Evolutionary conservation across 768 basidiomycete species (phyloP), one percentile per base, ranked within the genome.

Genomic region (Rhodocollybia butyracea): DNA sequence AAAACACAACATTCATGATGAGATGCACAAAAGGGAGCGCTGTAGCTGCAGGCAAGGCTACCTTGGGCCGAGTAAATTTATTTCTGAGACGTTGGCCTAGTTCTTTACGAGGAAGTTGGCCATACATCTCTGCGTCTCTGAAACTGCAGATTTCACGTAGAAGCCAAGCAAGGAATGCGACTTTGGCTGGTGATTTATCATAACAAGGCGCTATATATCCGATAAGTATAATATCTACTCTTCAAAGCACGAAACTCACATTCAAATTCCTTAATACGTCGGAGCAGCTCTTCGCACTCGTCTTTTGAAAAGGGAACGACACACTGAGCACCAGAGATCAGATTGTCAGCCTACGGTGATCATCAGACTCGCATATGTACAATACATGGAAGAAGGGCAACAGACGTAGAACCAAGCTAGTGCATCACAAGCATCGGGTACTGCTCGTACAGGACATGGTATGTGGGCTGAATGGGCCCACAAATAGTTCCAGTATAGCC

Each of bases 401-500:
- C 70, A 19, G 48, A 78, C 76, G 58, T 77, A 73, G 63, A 75
- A 81, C 74, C 78, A 81, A 15, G 77, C 73, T 46, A 82, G 60
- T 21, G 79, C 75, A 57, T 84, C 81, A 17, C 68, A 67, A 3
- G 79, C 79, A 54, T 83, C 79, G 21, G 66, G 57, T 31, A 76
- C 59, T 1, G 78, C 80, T 22, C 70, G 68, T n/a, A 61, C 48
- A 17, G 78, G 77, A 29, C 74, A 70, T 17, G 69, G 60, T 0
- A 73, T 64, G 60, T 83, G 81, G 5, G 70, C 66, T 4, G 81
- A 79, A 61, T 82, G 79, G 24, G 73, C 72, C 66, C 72, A 74
- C 11, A 84, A 58, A 52, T 73, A 80, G 54, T 76, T 80, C 80
- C 79, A 82, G 60, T 83, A 82, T 17, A 78, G 65, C 4, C 77